phyloP scores from a whole-genome alignment of 768 basidiomycete species.

The Guyanaporus albipodus region DNA sequence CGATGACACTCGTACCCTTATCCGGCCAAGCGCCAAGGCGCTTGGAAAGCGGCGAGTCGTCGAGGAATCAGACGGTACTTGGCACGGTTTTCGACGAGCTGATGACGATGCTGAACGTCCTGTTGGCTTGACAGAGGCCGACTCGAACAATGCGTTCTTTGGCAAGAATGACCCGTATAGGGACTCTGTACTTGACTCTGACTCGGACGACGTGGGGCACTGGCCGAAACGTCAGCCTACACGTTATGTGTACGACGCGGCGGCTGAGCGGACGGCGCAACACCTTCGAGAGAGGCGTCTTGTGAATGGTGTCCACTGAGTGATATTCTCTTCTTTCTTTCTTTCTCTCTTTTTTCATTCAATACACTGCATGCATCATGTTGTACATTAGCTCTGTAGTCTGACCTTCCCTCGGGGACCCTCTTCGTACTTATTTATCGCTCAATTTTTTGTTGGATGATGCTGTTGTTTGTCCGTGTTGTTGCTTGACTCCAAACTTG shows the following conservation, averaged over 20 bases:
- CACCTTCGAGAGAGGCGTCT: conserved; percentile 45
- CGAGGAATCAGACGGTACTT: conserved; percentile 44
- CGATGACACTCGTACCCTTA: conserved; percentile 35
- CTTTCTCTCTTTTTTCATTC: too few species aligned
- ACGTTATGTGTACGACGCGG: conserved; percentile 89
- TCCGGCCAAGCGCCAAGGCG: conserved; percentile 79
- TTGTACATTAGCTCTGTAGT: conserved; percentile 27
- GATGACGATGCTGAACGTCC: neutral
- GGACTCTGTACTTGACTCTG: conserved; percentile 41
- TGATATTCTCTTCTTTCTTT: too few species aligned
- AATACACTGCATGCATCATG: conserved; percentile 16
- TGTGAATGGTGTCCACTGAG: conserved; percentile 49
- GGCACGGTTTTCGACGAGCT: neutral
- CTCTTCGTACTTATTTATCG: conserved; percentile 18
- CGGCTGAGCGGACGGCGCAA: conserved; percentile 72
- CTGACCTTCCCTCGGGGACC: conserved; percentile 10
- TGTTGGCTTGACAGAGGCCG: conserved; percentile 32
- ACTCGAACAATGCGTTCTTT: conserved; percentile 56
- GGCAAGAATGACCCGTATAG: conserved; percentile 35
- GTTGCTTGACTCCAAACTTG: conserved; percentile 1
- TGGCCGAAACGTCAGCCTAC: conserved; percentile 44
- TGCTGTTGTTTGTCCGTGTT: conserved; percentile 27
- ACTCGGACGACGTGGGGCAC: conserved; percentile 43
- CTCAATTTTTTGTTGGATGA: conserved; percentile 1
- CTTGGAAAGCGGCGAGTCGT: conserved; percentile 76